Evolutionary conservation across 2,329 filamentous ascomycete species (phyloP).

Genomic region (Lachnellula subtilissima): DNA sequence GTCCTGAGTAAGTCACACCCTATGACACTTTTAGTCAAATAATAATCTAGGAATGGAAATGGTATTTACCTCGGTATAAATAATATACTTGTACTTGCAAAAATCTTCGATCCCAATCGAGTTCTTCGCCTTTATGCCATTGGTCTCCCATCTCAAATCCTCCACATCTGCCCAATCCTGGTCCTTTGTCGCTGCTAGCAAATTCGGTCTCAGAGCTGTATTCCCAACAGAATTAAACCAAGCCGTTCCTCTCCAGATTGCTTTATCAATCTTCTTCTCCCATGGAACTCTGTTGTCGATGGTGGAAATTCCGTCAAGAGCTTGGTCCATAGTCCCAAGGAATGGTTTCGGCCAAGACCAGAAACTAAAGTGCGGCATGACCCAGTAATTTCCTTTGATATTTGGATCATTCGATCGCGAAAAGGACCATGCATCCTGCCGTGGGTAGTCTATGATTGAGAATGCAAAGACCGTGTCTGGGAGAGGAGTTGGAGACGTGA

Average conservation of each 20-base stretch:
- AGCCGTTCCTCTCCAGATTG: conserved; percentile 48
- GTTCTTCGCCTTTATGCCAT: conserved; percentile 38
- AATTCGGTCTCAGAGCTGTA: conserved; percentile 21
- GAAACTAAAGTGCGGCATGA: conserved; percentile 53
- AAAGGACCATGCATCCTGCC: conserved; percentile 42
- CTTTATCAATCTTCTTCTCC: conserved; percentile 37
- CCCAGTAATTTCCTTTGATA: conserved; percentile 37
- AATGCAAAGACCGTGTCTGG: conserved; percentile 50
- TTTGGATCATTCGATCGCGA: conserved; percentile 40
- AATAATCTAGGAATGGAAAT: not conserved
- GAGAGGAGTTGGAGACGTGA: conserved; percentile 43
- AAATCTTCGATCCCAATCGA: conserved; percentile 46
- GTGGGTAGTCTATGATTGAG: conserved; percentile 46
- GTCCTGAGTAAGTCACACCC: conserved; percentile 49
- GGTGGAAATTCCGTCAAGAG: conserved; percentile 33
- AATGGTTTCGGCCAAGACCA: conserved; percentile 50
- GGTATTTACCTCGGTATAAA: conserved; percentile 42
- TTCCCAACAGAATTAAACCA: conserved; percentile 39
- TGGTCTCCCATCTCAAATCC: conserved; percentile 30
- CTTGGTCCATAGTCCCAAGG: conserved; percentile 41
- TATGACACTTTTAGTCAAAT: not conserved
- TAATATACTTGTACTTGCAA: conserved; percentile 46
- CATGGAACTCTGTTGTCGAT: conserved; percentile 34
- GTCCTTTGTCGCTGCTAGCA: conserved; percentile 24
- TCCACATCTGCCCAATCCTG: conserved; percentile 46